Evolutionary conservation across 2,329 filamentous ascomycete species (phyloP).

Genomic region (Apiospora hydei): DNA sequence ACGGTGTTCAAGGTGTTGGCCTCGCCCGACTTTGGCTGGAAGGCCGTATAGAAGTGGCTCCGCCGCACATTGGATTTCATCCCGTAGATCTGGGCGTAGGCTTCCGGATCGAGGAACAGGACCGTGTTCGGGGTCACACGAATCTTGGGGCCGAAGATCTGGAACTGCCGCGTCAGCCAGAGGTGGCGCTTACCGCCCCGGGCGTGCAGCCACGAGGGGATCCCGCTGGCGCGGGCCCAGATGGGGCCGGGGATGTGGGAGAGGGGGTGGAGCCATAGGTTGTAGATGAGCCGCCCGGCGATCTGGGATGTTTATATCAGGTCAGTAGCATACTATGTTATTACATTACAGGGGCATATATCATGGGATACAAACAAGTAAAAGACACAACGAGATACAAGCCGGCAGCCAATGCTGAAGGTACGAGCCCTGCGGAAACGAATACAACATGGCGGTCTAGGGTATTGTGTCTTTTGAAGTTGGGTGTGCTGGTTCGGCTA

Average conservation of each 20-base stretch:
- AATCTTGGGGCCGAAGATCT: background rate
- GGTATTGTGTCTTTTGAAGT: no score
- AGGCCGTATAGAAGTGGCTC: constrained; percentile 32
- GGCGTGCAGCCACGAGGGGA: background rate
- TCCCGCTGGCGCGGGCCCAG: background rate
- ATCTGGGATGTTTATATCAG: background rate
- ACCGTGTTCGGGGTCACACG: background rate
- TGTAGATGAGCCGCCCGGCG: background rate
- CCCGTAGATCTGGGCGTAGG: constrained; percentile 26
- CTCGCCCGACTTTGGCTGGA: constrained; percentile 26
- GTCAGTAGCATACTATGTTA: no score
- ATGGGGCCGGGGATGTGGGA: background rate
- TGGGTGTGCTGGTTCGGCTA: no score
- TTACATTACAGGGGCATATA: no score
- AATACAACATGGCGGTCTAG: no score
- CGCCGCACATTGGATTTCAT: constrained; percentile 36
- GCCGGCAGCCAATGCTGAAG: no score
- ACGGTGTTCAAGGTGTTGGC: constrained; percentile 31
- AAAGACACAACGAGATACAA: no score
- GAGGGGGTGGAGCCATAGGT: background rate
- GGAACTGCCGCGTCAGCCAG: background rate
- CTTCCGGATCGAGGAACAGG: background rate
- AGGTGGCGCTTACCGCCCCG: background rate
- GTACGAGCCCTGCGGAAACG: no score
- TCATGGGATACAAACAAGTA: no score